Evolutionary conservation across 371 early-diverging fungal species (phyloP), one percentile per base, ranked within the genome.

Genomic region (Dentiscutata heterogama): DNA sequence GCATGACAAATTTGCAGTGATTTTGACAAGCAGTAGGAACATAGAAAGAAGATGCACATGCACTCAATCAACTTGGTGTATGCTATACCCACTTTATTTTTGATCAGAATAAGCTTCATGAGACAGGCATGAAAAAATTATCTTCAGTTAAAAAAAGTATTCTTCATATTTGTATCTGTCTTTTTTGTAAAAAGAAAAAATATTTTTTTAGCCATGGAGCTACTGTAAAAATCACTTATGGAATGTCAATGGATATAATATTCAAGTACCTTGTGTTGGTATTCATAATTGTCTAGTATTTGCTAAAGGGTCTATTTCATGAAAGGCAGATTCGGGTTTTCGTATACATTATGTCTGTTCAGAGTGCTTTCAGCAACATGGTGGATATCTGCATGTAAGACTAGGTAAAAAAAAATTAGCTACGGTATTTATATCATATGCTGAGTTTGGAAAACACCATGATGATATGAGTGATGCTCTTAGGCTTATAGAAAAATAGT

Each of bases 31-130:
- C 8, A 8, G 8, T 42, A 8, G 76, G n/a, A n/a, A 75, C 18
- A 58, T n/a, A 20, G 61, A 16, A 18, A 25, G 50, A 42, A 11
- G 10, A 29, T 71, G n/a, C n/a, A n/a, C n/a, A n/a, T n/a, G n/a
- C n/a, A n/a, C n/a, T n/a, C n/a, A 42, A n/a, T 51, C 50, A 8
- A 18, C 39, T 50, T 14, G n/a, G 73, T 13, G 73, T 51, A 1
- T 53, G 54, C 29, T 11, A 72, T 53, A 51, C 54, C 16, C 73
- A 72, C 18, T 72, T 72, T 54, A 10, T 25, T 14, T 53, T 72
- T 4, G 27, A 72, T 1, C 27, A 67, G 2, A 72, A 72, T 25
- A 25, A 72, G 11, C 50, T 72, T 20, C 54, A 72, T 31, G 13
- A 54, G 27, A 0, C 29, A 53, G 4, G 1, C 27, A 35, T 8